Percentiles rank a stretch among this genome's conserved stretches.
Evolutionary conservation across 805 yeast species (phyloP).

Genomic region (Cyberlindnera euphorbiiphila): DNA sequence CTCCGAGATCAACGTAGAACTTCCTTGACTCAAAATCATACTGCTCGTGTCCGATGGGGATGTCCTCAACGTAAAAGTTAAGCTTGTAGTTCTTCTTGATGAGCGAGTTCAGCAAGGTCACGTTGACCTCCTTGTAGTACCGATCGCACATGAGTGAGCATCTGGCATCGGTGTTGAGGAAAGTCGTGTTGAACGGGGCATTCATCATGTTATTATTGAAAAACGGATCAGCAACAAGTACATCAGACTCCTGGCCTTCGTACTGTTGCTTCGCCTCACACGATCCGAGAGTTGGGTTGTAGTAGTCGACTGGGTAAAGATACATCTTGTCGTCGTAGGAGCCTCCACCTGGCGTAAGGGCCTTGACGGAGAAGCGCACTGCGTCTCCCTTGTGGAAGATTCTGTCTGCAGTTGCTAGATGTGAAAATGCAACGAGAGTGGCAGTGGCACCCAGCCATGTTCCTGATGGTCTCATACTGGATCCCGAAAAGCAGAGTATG

Average conservation of each 20-base stretch:
- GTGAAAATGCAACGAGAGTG: conserved; percentile 1
- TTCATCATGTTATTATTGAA: conserved; percentile 17
- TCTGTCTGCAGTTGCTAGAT: conserved; percentile 1
- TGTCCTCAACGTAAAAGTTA: conserved; percentile 29
- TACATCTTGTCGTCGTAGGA: conserved; percentile 23
- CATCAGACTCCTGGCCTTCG: conserved; percentile 1
- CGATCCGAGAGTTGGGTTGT: conserved; percentile 22
- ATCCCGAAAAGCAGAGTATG: no score
- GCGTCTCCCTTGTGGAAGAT: conserved; percentile 19
- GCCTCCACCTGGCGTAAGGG: conserved; percentile 27
- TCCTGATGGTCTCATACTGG: no score
- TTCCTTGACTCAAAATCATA: conserved; percentile 27
- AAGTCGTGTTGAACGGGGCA: conserved; percentile 24
- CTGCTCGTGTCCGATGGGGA: conserved; percentile 30
- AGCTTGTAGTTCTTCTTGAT: conserved; percentile 29
- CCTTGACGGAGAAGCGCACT: conserved; percentile 21
- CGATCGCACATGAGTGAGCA: conserved; percentile 21
- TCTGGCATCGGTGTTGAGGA: conserved; percentile 9
- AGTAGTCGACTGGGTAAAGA: conserved; percentile 26
- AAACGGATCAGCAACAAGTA: conserved; percentile 12
- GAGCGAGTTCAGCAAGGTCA: conserved; percentile 25
- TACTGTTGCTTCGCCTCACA: conserved; percentile 19
- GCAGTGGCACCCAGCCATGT: background rate
- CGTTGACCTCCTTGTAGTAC: conserved; percentile 22
- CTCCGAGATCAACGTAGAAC: conserved; percentile 28